Percentiles rank a stretch among this genome's conserved stretches.
Evolutionary conservation across 805 yeast genomes (phyloP).

Genomic region (Ogataea nitratoaversa): DNA sequence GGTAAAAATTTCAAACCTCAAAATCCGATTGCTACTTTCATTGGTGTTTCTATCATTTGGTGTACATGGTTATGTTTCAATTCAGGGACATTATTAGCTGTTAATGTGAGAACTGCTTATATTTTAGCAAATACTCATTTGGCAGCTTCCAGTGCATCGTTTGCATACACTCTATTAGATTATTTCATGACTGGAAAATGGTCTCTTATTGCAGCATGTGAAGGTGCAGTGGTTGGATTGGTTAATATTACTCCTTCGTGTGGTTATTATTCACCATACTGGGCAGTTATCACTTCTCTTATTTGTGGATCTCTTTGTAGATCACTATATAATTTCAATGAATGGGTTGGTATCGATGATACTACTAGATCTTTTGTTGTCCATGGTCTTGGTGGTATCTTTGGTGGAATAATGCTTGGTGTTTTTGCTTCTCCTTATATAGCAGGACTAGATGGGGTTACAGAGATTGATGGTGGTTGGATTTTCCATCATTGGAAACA

Average conservation of each 20-base stretch:
- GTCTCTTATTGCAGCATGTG: constrained; percentile 40
- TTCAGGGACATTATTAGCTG: constrained; percentile 41
- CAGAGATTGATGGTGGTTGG: constrained; percentile 45
- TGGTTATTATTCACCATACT: constrained; percentile 44
- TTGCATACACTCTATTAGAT: constrained; percentile 43
- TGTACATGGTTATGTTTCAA: constrained; percentile 49
- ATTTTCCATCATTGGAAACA: constrained; percentile 41
- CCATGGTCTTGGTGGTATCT: constrained; percentile 46
- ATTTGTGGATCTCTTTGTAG: constrained; percentile 38
- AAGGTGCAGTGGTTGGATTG: constrained; percentile 42
- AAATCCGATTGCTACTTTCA: constrained; percentile 34
- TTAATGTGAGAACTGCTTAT: constrained; percentile 40
- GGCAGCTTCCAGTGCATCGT: constrained; percentile 47
- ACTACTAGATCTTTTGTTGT: constrained; percentile 41
- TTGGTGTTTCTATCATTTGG: constrained; percentile 45
- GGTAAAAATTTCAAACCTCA: constrained; percentile 32
- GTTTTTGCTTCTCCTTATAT: constrained; percentile 41
- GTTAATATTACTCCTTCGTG: constrained; percentile 46
- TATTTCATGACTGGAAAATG: constrained; percentile 36
- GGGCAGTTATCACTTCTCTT: constrained; percentile 39
- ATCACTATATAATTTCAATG: constrained; percentile 31
- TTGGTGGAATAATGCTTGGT: constrained; percentile 41
- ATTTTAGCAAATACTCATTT: constrained; percentile 46
- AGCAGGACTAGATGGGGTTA: constrained; percentile 41
- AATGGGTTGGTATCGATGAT: constrained; percentile 42